Evolutionary conservation across 2,329 filamentous ascomycete species (phyloP).

Genomic region (Graphilbum sp.): DNA sequence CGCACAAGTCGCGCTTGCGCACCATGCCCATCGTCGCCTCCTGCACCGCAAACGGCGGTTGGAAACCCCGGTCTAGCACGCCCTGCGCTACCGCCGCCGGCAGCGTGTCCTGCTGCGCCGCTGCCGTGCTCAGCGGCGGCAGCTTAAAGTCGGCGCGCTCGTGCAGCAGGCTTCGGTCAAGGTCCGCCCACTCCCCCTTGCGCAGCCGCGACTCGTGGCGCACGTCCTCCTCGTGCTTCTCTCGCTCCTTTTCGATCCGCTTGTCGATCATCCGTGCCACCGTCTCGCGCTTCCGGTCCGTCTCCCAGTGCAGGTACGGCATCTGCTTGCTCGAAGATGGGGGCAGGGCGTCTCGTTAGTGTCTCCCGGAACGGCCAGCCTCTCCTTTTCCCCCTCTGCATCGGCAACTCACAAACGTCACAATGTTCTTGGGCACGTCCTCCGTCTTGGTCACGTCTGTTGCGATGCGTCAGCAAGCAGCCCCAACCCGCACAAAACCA

Average conservation of each 20-base stretch:
- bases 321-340: constrained; percentile 18
- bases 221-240: background rate
- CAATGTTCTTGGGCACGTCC: constrained; percentile 11
- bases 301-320: constrained; percentile 26
- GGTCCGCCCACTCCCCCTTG: background rate
- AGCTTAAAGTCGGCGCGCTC: no score
- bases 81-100: no score
- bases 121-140: no score
- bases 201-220: constrained; percentile 1
- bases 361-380: no score
- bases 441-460: background rate
- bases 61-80: no score
- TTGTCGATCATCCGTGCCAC: constrained; percentile 14
- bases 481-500: background rate
- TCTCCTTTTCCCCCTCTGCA: no score
- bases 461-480: background rate
- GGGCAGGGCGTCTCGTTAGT: no score
- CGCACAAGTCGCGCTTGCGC: background rate
- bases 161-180: background rate
- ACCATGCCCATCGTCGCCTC: no score
- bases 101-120: no score
- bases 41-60: no score
- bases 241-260: background rate
- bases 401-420: constrained; percentile 17
- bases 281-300: constrained; percentile 15